Conservation (phyloP, 2,329 filamentous ascomycete genomes). For the Penicillium verrucosum region DNA sequence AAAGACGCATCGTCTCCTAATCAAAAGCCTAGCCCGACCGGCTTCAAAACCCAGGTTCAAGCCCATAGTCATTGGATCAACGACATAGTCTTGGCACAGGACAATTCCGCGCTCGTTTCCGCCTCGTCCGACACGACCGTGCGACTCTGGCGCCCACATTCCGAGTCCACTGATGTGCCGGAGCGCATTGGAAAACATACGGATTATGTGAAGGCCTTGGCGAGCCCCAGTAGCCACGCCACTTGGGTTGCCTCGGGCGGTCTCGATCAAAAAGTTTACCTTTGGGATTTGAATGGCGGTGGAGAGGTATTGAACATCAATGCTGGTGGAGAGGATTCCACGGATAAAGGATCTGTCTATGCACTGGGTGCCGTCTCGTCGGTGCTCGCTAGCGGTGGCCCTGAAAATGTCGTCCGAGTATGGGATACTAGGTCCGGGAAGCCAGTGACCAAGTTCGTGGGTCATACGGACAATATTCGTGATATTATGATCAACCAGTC, state of each 20-base stretch:
- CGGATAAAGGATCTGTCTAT: slow-evolving; percentile 93
- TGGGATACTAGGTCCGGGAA: slow-evolving; percentile 90
- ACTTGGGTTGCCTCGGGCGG: slow-evolving; percentile 94
- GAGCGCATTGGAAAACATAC: slow-evolving; percentile 85
- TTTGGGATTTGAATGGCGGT: slow-evolving; percentile 89
- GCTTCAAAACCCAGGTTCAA: slow-evolving; percentile 62
- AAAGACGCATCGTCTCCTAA: slow-evolving; percentile 22
- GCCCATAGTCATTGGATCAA: slow-evolving; percentile 97
- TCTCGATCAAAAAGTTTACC: slow-evolving; percentile 82
- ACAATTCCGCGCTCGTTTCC: slow-evolving; percentile 76
- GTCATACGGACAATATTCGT: slow-evolving; percentile 91
- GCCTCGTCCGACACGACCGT: slow-evolving; percentile 93
- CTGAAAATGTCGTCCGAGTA: slow-evolving; percentile 85
- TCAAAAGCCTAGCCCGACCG: slow-evolving; percentile 43
- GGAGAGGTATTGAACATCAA: slow-evolving; percentile 87
- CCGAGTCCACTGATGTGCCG: slow-evolving; percentile 61
- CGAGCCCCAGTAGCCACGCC: slow-evolving; percentile 66
- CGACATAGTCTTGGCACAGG: slow-evolving; percentile 77
- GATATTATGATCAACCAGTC: slow-evolving; percentile 85
- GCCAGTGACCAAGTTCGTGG: slow-evolving; percentile 91
- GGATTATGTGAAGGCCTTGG: slow-evolving; percentile 94
- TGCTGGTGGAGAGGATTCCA: slow-evolving; percentile 67
- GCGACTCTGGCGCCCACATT: slow-evolving; percentile 82
- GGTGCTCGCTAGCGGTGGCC: slow-evolving; percentile 86
- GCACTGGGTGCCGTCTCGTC: slow-evolving; percentile 75